Percentiles rank a stretch among this genome's conserved stretches.
Evolutionary conservation across 495 filamentous ascomycete species (phyloP).

Genomic region (Penicillium argentinense): DNA sequence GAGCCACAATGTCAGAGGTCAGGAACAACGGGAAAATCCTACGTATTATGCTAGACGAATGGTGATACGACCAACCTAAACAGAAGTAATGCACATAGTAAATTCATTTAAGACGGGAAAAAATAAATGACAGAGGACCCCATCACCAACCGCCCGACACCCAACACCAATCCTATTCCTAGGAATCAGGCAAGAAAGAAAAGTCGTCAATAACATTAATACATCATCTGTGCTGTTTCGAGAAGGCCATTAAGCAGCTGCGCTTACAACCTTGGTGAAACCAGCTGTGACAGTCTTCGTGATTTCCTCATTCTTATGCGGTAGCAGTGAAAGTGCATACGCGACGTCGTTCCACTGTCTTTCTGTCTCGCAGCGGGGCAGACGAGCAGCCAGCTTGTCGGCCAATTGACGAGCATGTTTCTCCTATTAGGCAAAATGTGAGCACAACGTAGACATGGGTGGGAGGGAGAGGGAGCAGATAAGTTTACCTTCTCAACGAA

Average conservation of each 20-base stretch:
- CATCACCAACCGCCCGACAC: slow-evolving; percentile 8
- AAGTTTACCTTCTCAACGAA: slow-evolving; percentile 93
- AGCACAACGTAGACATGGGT: slow-evolving; percentile 2
- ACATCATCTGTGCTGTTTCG: too few relatives aligned
- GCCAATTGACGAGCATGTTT: slow-evolving; percentile 97
- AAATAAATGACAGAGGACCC: too few relatives aligned
- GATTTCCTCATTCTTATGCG: slow-evolving; percentile 98
- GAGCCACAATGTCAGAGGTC: too few relatives aligned
- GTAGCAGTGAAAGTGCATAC: slow-evolving; percentile 82
- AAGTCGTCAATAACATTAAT: slow-evolving; percentile 21
- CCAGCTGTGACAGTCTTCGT: slow-evolving; percentile 77
- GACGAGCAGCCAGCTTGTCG: slow-evolving; percentile 85
- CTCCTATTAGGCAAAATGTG: slow-evolving; percentile 58
- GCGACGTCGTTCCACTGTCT: slow-evolving; percentile 97
- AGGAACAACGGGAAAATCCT: too few relatives aligned
- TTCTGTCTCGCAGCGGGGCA: slow-evolving; percentile 85
- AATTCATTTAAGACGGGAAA: too few relatives aligned
- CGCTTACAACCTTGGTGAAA: slow-evolving; percentile 75
- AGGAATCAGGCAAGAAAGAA: too few relatives aligned
- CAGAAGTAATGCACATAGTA: too few relatives aligned
- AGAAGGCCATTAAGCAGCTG: slow-evolving; percentile 59
- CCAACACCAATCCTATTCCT: slow-evolving; percentile 4
- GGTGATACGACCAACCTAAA: too few relatives aligned
- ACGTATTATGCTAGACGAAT: too few relatives aligned
- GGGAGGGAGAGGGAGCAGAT: background rate